Evolutionary conservation across 2,329 filamentous ascomycete genomes (phyloP).

Genomic region (Fusarium abutilonis): DNA sequence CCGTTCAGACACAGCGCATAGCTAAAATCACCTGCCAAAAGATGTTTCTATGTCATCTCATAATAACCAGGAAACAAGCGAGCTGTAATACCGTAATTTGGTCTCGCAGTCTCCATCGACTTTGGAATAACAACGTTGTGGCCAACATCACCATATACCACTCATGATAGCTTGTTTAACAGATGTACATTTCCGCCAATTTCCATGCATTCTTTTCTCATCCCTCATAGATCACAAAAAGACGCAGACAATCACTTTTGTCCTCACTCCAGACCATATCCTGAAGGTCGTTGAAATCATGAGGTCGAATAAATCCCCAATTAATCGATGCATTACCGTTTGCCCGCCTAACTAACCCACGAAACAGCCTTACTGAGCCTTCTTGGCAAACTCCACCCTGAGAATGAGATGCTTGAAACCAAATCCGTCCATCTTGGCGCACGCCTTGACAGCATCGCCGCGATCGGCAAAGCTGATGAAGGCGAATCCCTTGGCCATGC

Average conservation of each 20-base stretch:
- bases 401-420: conserved; percentile 90
- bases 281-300: conserved; percentile 45
- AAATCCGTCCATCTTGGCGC: conserved; percentile 97
- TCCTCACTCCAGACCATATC: conserved; percentile 34
- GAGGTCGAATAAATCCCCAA: conserved; percentile 41
- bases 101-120: not conserved
- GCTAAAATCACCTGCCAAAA: too few species aligned
- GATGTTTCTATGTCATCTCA: not conserved
- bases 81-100: not conserved
- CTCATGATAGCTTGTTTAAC: not conserved
- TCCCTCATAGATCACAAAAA: conserved; percentile 32
- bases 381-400: conserved; percentile 88
- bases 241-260: conserved; percentile 40
- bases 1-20: too few species aligned
- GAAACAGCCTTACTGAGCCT: conserved; percentile 58
- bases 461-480: conserved; percentile 98
- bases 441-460: conserved; percentile 88
- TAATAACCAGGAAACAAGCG: not conserved
- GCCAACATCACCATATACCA: not conserved
- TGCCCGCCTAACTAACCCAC: conserved; percentile 45
- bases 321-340: conserved; percentile 47
- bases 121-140: not conserved
- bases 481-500: conserved; percentile 96
- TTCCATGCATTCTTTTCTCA: conserved; percentile 11
- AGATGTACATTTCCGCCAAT: conserved; percentile 15